Evolutionary conservation across 1,284 basidiomycete genomes (phyloP).

Genomic region (Melampsora abietis-canadensis): DNA sequence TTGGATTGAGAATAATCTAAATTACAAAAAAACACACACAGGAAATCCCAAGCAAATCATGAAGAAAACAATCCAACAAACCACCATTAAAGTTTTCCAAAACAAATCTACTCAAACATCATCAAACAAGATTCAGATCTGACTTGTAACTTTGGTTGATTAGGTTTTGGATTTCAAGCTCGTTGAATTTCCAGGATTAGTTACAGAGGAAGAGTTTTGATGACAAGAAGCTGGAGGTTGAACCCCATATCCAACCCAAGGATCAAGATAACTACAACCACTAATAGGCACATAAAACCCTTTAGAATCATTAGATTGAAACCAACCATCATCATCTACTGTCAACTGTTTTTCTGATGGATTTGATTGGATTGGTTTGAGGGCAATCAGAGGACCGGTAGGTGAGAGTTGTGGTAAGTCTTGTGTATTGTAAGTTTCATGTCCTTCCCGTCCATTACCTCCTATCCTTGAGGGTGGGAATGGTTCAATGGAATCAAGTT

Average conservation of each 20-base stretch:
- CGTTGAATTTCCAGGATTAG: too few species aligned
- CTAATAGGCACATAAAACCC: constrained; percentile 17
- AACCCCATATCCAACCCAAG: constrained; percentile 20
- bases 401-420: constrained; percentile 14
- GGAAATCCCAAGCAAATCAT: too few species aligned
- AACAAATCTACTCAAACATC: too few species aligned
- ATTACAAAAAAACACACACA: too few species aligned
- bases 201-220: too few species aligned
- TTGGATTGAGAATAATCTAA: too few species aligned
- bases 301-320: constrained; percentile 8
- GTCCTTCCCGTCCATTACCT: constrained; percentile 18
- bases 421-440: constrained; percentile 25
- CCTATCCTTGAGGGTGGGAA: constrained; percentile 32
- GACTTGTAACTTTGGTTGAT: too few species aligned
- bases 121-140: too few species aligned
- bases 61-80: too few species aligned
- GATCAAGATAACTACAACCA: constrained; percentile 42
- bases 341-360: constrained; percentile 1
- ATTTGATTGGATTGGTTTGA: constrained; percentile 29
- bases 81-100: too few species aligned
- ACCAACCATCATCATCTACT: constrained; percentile 20
- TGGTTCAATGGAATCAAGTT: constrained; percentile 18
- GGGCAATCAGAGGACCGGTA: constrained; percentile 8
- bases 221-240: constrained; percentile 16
- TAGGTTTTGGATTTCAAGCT: too few species aligned